Evolutionary conservation across 2,329 filamentous ascomycete species (phyloP).

Genomic region (Scedosporium boydii): DNA sequence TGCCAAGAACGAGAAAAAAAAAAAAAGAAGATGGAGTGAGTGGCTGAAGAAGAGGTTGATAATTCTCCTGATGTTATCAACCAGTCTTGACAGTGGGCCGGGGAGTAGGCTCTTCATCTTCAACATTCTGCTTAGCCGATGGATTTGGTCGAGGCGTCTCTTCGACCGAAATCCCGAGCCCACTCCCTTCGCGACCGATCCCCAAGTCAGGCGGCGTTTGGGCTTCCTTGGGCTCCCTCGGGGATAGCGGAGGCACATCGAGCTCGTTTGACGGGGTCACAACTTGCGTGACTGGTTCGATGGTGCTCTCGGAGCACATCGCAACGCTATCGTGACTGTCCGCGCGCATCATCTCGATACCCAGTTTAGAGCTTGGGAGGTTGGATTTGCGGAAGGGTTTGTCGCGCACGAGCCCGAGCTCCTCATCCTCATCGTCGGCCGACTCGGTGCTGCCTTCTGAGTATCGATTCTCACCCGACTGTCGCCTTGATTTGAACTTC

Average conservation of each 20-base stretch:
- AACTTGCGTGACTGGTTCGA: slow-evolving; percentile 42
- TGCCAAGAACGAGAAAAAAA: neutral
- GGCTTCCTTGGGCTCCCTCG: slow-evolving; percentile 11
- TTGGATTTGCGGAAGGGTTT: slow-evolving; percentile 45
- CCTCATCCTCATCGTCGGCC: slow-evolving; percentile 91
- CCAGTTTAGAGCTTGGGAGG: slow-evolving; percentile 76
- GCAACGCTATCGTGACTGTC: slow-evolving; percentile 82
- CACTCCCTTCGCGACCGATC: slow-evolving; percentile 10
- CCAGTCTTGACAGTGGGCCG: slow-evolving; percentile 18
- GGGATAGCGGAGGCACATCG: slow-evolving; percentile 19
- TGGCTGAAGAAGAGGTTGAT: neutral
- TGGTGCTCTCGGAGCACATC: slow-evolving; percentile 37
- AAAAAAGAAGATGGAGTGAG: neutral
- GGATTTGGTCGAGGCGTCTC: slow-evolving; percentile 33
- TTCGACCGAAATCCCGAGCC: slow-evolving; percentile 20
- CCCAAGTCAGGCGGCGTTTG: slow-evolving; percentile 21
- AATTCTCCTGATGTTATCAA: neutral
- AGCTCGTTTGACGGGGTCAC: slow-evolving; percentile 38
- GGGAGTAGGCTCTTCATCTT: slow-evolving; percentile 31
- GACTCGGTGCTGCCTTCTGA: slow-evolving; percentile 66
- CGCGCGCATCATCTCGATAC: slow-evolving; percentile 95
- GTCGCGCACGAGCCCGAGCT: slow-evolving; percentile 49
- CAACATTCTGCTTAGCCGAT: slow-evolving; percentile 11
- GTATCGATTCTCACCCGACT: slow-evolving; percentile 62
- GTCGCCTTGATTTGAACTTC: slow-evolving; percentile 63